These are phyloP conservation scores for Aspergillus caelatus DNA, from an alignment of 2,329 filamentous ascomycete species.

Conservation along the genomic window DNA sequence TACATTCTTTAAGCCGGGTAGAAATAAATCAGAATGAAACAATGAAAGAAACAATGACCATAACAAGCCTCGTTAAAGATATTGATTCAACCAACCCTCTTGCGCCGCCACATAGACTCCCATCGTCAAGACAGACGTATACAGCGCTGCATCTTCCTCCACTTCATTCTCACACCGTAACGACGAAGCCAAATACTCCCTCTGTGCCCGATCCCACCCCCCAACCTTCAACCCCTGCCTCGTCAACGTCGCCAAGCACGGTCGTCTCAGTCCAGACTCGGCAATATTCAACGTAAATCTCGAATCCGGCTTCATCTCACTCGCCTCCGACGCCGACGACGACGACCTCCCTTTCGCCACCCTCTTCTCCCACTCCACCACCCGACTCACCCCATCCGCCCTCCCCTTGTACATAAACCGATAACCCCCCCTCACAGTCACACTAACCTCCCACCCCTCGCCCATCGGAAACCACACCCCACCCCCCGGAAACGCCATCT, in stretches of 20 bases:
- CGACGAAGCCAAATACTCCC: constrained; percentile 24
- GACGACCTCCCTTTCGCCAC: constrained; percentile 4
- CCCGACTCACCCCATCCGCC: not conserved
- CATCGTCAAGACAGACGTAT: constrained; percentile 35
- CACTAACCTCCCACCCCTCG: not conserved
- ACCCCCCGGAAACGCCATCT: not conserved
- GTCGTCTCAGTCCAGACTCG: constrained; percentile 6
- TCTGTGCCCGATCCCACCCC: constrained; percentile 28
- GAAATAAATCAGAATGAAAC: constrained; percentile 5
- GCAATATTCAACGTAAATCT: constrained; percentile 18
- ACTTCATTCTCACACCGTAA: constrained; percentile 4
- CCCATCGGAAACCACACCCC: constrained; percentile 1
- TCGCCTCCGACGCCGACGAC: not conserved
- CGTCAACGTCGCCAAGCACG: constrained; percentile 22
- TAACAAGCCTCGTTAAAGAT: not conserved
- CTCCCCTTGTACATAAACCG: not conserved
- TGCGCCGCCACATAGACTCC: constrained; percentile 33
- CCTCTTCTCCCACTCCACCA: constrained; percentile 18
- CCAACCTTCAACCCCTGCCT: constrained; percentile 26
- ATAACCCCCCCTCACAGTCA: not conserved
- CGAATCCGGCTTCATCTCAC: not conserved
- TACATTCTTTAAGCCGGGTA: not conserved
- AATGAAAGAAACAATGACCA: constrained; percentile 1
- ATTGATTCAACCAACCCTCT: constrained; percentile 29
- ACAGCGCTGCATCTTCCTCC: constrained; percentile 26